Conservation (phyloP, 2,329 filamentous ascomycete species). For the Coniochaeta sp. region DNA sequence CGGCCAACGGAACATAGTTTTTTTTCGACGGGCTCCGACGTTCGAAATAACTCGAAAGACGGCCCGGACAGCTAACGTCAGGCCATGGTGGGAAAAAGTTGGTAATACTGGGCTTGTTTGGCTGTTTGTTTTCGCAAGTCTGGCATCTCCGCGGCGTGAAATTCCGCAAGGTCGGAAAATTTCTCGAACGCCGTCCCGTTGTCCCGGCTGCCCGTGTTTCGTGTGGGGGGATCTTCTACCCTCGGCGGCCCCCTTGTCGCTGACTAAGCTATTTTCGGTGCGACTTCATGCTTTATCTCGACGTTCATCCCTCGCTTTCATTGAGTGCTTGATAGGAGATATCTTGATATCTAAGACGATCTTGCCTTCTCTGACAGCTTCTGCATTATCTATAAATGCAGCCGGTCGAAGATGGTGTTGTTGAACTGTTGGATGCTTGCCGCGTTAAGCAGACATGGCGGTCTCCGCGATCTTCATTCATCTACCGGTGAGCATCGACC, state of each 20-base stretch:
- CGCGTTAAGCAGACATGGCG: background rate
- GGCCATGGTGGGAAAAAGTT: background rate
- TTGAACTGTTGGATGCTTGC: background rate
- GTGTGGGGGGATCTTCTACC: background rate
- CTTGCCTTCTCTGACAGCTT: background rate
- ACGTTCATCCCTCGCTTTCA: background rate
- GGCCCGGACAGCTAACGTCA: no score
- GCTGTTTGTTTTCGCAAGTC: background rate
- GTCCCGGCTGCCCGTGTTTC: background rate
- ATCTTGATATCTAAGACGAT: background rate
- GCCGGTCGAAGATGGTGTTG: background rate
- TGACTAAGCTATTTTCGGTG: background rate
- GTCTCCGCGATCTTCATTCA: no score
- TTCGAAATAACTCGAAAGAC: no score
- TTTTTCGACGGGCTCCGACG: no score
- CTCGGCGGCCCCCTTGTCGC: background rate
- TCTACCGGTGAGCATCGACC: background rate
- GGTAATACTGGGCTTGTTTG: no score
- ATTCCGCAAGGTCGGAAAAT: slow-evolving; percentile 1
- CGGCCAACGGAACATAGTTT: no score
- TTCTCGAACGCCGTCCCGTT: no score
- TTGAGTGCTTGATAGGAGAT: background rate
- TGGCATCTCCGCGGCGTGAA: slow-evolving; percentile 1
- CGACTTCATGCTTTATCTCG: no score
- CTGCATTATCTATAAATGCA: background rate